Base-by-base conservation (phyloP, 1,284 basidiomycete genomes). In the Ustilago esculenta region DNA sequence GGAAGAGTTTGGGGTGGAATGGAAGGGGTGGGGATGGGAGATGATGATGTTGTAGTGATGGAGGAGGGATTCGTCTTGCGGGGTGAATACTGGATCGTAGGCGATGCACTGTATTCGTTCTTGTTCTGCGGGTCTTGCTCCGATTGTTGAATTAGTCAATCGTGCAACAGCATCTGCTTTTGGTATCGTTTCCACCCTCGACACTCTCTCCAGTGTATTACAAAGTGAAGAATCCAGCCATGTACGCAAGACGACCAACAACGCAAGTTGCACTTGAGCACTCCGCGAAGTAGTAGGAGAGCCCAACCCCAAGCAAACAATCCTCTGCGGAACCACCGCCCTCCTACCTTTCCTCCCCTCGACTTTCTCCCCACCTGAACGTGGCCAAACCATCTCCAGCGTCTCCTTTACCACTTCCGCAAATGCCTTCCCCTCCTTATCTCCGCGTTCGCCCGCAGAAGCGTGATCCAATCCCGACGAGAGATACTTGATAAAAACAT, bases 241-340 rank as follows among this genome's bases (percentile, higher is more conserved):
- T 0, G 5, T 15, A 0, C 53, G 61, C 7, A 71, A 2, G 2
- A 48, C 45, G 15, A 71, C 8, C n/a, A 71, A 21, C 6, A 71
- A 29, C 4, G 61, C 68, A 1, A 71, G 39, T 29, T 71, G 68
- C 6, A 71, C 47, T 33, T 71, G 68, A 4, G 68, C 61, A 12
- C 46, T 41, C 2, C 56, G 39, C 0, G 52, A 60, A 0, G 27
- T 42, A 1, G 41, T 39, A 0, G 56, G 60, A 2, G 60, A 53
- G 2, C 67, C 67, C 2, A 70, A 17, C 4, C 67, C 67, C 2
- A 70, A 23, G 18, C 60, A 64, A 0, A 70, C 42, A 18, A 71
- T 71, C 4, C 35, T 35, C 4, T 14, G 9, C 0, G 67, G 57
- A 1, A 55, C 9, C 11, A 27, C 17, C 7, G 52, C 27, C 30